Base-by-base conservation (phyloP, 192 early-diverging fungal species). In the Endogone sp. region DNA sequence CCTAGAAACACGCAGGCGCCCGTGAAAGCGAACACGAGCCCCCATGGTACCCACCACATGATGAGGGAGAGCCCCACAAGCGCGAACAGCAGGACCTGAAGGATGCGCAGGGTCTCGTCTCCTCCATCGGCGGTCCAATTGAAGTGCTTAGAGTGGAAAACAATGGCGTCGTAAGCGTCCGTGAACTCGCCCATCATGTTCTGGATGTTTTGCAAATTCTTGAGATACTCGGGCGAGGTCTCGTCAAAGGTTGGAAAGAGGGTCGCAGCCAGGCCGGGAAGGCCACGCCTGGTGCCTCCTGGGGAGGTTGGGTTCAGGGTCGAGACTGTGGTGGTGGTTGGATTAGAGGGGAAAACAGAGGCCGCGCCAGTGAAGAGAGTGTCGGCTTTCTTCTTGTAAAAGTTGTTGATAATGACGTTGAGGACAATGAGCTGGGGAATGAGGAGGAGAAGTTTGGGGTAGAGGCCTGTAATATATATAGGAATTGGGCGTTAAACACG, bases 201-300 rank as follows among this genome's bases (percentile, higher is more conserved):
- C 65, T 93, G 92, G 30, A 92, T 84, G 69, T 91, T 88, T 63
- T 87, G 87, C 71, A 91, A 66, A 69, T 91, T 91, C 71, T 79
- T 84, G 22, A 84, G 70, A 71, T 89, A 91, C 64, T 91, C 86
- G 23, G 87, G 84, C 2, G 80, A 84, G 6, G 74, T 69, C 30
- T 74, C 72, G 29, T 74, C 72, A 28, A 56, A 60, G 20, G 58
- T 56, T 0, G 70, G 63, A 30, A 72, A 72, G 3, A 72, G 54
- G 3, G 67, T 28, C 4, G 66, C 32, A 13, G 59, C 49, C 10
- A 72, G 54, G 8, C 26, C 1, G n/a, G n/a, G n/a, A n/a, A n/a
- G n/a, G n/a, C n/a, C n/a, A n/a, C 49, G 59, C 6, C 62, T 11
- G 16, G 27, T 20, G 4, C 28, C 9, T 3, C 59, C 16, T 37